Conservation (phyloP, 192 early-diverging fungal genomes). For the Podila epigama region DNA sequence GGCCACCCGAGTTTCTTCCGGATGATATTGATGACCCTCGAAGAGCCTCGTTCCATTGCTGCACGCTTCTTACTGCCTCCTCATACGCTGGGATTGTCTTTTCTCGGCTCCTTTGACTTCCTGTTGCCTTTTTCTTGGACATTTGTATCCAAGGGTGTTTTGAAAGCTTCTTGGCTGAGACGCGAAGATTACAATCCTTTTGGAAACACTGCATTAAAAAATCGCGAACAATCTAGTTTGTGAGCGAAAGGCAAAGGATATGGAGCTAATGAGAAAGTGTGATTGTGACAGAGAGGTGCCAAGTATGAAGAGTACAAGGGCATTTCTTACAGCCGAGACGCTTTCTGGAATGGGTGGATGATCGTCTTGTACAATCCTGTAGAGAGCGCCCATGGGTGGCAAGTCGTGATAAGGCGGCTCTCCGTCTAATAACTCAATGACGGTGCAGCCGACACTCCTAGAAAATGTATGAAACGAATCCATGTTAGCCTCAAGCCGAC, state of each 20-base stretch:
- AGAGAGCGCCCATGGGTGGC: slow-evolving; percentile 75
- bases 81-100: slow-evolving; percentile 45
- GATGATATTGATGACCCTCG: slow-evolving; percentile 17
- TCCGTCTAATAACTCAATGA: slow-evolving; percentile 74
- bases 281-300: neutral
- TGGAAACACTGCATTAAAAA: slow-evolving; percentile 84
- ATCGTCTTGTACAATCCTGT: slow-evolving; percentile 75
- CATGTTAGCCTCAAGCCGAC: neutral
- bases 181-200: slow-evolving; percentile 73
- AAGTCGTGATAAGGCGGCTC: slow-evolving; percentile 75
- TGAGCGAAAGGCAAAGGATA: slow-evolving; percentile 8
- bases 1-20: slow-evolving; percentile 23
- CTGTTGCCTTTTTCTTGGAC: slow-evolving; percentile 39
- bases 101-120: slow-evolving; percentile 28
- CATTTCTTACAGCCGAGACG: slow-evolving; percentile 55
- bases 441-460: slow-evolving; percentile 73
- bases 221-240: slow-evolving; percentile 62
- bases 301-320: neutral
- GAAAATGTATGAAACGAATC: neutral
- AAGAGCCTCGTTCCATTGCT: slow-evolving; percentile 52
- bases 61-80: slow-evolving; percentile 46
- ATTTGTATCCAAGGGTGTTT: slow-evolving; percentile 71
- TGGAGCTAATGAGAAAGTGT: neutral
- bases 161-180: slow-evolving; percentile 73
- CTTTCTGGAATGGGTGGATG: slow-evolving; percentile 75